A percentile compares a stretch with the other conserved stretches of the same genome.
Evolutionary conservation across 164 flowering plant species (phyloP).

Genomic region (Sextonia rubra): DNA sequence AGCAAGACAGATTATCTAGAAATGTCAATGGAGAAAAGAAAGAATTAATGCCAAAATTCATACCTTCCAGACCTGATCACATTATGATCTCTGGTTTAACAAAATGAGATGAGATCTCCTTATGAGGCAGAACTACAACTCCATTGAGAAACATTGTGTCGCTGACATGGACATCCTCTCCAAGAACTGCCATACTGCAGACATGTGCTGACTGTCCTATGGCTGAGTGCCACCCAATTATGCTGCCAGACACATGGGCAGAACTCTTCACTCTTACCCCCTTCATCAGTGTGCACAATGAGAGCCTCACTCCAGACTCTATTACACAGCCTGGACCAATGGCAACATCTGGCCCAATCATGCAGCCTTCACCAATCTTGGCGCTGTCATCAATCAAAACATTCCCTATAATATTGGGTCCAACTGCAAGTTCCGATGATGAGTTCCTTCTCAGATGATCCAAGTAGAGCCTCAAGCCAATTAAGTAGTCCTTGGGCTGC

Average conservation of each 20-base stretch:
- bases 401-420: conserved; percentile 20
- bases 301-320: conserved; percentile 22
- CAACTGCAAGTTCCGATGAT: conserved; percentile 11
- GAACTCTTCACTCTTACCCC: conserved; percentile 16
- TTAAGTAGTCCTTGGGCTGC: conserved; percentile 19
- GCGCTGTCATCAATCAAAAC: conserved; percentile 17
- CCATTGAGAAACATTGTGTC: conserved; percentile 21
- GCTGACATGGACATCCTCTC: conserved; percentile 20
- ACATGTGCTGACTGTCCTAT: conserved; percentile 20
- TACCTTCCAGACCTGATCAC: not conserved
- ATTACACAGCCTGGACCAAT: conserved; percentile 19
- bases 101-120: conserved; percentile 20
- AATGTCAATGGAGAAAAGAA: too few relatives aligned
- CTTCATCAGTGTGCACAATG: conserved; percentile 18
- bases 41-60: not conserved
- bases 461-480: conserved; percentile 22
- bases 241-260: conserved; percentile 21
- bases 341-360: conserved; percentile 23
- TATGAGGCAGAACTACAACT: conserved; percentile 23
- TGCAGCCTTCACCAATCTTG: conserved; percentile 18
- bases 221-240: conserved; percentile 25
- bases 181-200: conserved; percentile 19
- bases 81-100: conserved; percentile 11
- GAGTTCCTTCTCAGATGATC: conserved; percentile 13
- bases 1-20: too few relatives aligned